Conservation (phyloP, 2,329 filamentous ascomycete genomes). For the Fusarium concolor region DNA sequence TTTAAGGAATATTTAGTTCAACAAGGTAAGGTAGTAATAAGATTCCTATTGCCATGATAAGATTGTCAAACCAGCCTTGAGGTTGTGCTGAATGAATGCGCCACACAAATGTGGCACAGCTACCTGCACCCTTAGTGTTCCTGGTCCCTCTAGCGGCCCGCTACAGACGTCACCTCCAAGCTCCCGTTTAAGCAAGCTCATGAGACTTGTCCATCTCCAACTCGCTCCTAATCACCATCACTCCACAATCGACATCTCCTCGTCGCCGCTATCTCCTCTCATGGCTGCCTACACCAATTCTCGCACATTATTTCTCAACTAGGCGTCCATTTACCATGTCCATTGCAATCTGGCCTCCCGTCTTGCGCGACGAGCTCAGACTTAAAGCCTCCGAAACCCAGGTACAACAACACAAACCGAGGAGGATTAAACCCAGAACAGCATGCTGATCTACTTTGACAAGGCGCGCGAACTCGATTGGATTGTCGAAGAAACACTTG, state of each 20-base stretch:
- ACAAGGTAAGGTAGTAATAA: not conserved
- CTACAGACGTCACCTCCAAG: conserved; percentile 37
- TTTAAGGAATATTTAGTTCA: too few relatives aligned
- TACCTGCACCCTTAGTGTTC: conserved; percentile 3
- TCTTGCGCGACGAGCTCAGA: conserved; percentile 63
- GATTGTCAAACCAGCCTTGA: not conserved
- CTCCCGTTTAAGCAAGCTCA: conserved; percentile 20
- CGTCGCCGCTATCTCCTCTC: conserved; percentile 12
- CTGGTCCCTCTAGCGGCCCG: not conserved
- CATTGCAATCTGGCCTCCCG: conserved; percentile 68
- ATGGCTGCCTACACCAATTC: conserved; percentile 40
- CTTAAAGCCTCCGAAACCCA: conserved; percentile 61
- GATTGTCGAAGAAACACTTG: conserved; percentile 63
- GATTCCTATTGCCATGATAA: not conserved
- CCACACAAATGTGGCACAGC: conserved; percentile 37
- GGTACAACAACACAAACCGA: conserved; percentile 51
- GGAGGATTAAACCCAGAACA: not conserved
- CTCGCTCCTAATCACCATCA: conserved; percentile 24
- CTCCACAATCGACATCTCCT: conserved; percentile 1
- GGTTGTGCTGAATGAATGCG: not conserved
- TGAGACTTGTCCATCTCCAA: conserved; percentile 34
- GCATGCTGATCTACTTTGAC: conserved; percentile 46
- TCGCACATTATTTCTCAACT: conserved; percentile 9
- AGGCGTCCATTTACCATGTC: conserved; percentile 59
- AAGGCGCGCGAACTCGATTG: conserved; percentile 66